Conservation (phyloP, 2,329 filamentous ascomycete genomes). For the Emydomyces testavorans region DNA sequence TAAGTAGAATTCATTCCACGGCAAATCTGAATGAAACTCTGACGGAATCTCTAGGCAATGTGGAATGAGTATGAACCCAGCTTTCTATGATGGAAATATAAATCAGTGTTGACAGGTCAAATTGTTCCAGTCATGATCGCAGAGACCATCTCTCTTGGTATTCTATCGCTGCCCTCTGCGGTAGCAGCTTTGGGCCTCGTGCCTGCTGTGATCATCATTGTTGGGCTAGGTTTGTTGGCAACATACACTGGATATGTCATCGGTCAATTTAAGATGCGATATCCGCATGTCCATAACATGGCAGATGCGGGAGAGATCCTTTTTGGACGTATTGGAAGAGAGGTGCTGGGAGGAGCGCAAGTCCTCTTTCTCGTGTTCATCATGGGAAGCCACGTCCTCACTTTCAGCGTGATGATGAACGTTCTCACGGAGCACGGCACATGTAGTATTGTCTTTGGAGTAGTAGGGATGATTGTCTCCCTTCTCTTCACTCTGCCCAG, state of each 20-base stretch:
- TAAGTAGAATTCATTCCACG: constrained; percentile 19
- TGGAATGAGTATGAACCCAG: constrained; percentile 28
- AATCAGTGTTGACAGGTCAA: background rate
- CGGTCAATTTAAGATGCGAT: constrained; percentile 46
- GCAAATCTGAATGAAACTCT: background rate
- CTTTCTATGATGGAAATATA: background rate
- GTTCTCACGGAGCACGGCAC: constrained; percentile 49
- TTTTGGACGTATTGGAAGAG: constrained; percentile 48
- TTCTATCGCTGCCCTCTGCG: constrained; percentile 44
- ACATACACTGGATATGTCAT: constrained; percentile 53
- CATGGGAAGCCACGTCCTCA: constrained; percentile 59
- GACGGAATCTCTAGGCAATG: constrained; percentile 29
- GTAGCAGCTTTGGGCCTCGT: constrained; percentile 44
- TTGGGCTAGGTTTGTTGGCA: constrained; percentile 44
- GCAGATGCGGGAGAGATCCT: constrained; percentile 56
- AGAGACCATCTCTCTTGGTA: constrained; percentile 48
- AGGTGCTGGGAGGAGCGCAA: constrained; percentile 52
- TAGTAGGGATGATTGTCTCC: constrained; percentile 49
- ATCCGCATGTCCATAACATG: constrained; percentile 53
- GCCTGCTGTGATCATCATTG: constrained; percentile 44
- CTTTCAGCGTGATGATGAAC: constrained; percentile 58
- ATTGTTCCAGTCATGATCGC: constrained; percentile 42
- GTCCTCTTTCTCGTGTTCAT: constrained; percentile 56
- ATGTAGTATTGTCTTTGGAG: constrained; percentile 53
- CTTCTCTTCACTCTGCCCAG: constrained; percentile 50